Conservation (phyloP, 2,329 filamentous ascomycete species). For the Aaosphaeria pasadenensis region DNA sequence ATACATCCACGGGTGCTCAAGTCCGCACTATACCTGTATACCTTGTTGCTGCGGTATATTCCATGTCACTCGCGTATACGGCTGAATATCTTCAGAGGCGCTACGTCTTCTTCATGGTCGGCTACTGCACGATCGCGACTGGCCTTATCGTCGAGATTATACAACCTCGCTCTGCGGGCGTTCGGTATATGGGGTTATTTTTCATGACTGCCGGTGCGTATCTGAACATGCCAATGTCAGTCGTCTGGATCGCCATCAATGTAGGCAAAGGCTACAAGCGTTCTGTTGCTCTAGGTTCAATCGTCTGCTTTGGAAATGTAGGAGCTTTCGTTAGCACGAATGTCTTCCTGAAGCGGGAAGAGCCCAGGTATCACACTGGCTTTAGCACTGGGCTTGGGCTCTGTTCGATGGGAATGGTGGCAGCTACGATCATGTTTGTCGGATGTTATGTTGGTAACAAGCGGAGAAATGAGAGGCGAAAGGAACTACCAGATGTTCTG, state of each 20-base stretch:
- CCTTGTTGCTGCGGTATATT: slow-evolving; percentile 25
- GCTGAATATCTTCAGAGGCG: slow-evolving; percentile 23
- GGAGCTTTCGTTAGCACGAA: slow-evolving; percentile 54
- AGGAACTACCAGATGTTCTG: slow-evolving; percentile 4
- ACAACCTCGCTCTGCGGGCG: slow-evolving; percentile 35
- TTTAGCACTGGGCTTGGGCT: slow-evolving; percentile 28
- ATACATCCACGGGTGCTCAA: slow-evolving; percentile 31
- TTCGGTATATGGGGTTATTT: slow-evolving; percentile 53
- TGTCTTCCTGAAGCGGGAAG: slow-evolving; percentile 24
- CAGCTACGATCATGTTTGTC: slow-evolving; percentile 10
- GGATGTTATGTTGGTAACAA: slow-evolving; percentile 2
- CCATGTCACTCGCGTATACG: slow-evolving; percentile 26
- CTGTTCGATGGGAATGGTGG: slow-evolving; percentile 33
- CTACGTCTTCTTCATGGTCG: slow-evolving; percentile 28
- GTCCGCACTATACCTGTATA: slow-evolving; percentile 36
- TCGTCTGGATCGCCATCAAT: slow-evolving; percentile 58
- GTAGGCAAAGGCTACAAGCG: slow-evolving; percentile 26
- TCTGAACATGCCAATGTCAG: slow-evolving; percentile 54
- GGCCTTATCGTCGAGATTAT: slow-evolving; percentile 51
- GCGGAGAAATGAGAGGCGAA: slow-evolving; percentile 1
- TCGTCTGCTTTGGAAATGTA: slow-evolving; percentile 47
- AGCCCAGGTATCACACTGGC: slow-evolving; percentile 21
- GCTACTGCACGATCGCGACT: slow-evolving; percentile 39
- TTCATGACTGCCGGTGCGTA: slow-evolving; percentile 55
- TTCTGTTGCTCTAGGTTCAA: slow-evolving; percentile 14